A percentile compares a stretch with the other conserved stretches of the same genome.
phyloP scores from a whole-genome alignment of 148 eudicot genomes.

The Rhododendron henanense region DNA sequence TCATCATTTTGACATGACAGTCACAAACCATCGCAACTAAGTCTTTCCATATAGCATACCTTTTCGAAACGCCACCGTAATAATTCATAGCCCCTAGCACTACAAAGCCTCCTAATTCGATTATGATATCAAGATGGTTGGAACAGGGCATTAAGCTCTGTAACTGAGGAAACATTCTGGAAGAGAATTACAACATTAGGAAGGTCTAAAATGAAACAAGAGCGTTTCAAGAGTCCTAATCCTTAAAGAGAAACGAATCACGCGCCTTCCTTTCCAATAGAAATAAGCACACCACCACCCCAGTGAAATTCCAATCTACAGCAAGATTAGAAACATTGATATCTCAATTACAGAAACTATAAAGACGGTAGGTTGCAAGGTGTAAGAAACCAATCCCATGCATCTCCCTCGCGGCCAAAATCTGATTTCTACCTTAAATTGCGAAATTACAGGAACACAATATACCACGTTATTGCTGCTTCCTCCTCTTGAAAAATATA shows the following conservation, averaged over 20 bases:
- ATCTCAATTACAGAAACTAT: slow-evolving; percentile 5
- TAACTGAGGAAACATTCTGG: not conserved
- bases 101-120: not conserved
- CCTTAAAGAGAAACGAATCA: not conserved
- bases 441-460: slow-evolving; percentile 27
- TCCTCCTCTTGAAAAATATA: slow-evolving; percentile 28
- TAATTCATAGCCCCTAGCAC: not conserved
- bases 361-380: not conserved
- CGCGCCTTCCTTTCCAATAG: not conserved
- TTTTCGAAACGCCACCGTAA: not conserved
- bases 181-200: not conserved
- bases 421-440: slow-evolving; percentile 17
- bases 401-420: slow-evolving; percentile 8
- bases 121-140: not conserved
- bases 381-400: not conserved
- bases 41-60: not conserved
- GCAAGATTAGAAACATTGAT: not conserved
- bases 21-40: not conserved
- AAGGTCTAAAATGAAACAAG: not conserved
- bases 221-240: not conserved
- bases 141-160: not conserved
- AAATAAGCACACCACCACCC: not conserved
- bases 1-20: too few species aligned
- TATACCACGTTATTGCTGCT: slow-evolving; percentile 25
- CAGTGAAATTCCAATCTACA: not conserved